phyloP scores from a whole-genome alignment of 163 green algal genomes.

The Coccomyxa subellipsoidea region DNA sequence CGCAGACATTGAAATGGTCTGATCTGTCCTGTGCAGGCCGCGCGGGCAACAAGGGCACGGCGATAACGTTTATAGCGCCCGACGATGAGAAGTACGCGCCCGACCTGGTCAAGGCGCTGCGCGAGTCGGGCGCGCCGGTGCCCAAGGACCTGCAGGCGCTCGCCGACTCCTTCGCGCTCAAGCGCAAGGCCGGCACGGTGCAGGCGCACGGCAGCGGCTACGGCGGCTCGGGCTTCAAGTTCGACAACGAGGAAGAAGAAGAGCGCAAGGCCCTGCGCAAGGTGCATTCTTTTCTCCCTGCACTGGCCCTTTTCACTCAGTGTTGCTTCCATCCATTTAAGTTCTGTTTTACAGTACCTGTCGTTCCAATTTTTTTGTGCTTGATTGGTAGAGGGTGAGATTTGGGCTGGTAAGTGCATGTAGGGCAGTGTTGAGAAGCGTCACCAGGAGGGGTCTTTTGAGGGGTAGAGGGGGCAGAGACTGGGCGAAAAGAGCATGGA shows the following conservation, averaged over 20 bases:
- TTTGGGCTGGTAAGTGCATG: no score
- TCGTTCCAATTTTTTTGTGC: no score
- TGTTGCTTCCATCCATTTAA: no score
- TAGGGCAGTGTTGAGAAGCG: no score
- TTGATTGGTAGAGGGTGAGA: no score
- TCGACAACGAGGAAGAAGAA: slow-evolving; percentile 84
- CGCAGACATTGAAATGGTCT: neutral
- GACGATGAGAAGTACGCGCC: slow-evolving; percentile 93
- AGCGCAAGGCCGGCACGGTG: slow-evolving; percentile 73
- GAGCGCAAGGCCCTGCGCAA: slow-evolving; percentile 58
- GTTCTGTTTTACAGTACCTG: no score
- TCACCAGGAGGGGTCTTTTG: no score
- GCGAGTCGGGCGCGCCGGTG: slow-evolving; percentile 70
- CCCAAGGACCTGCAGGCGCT: slow-evolving; percentile 75
- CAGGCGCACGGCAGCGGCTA: slow-evolving; percentile 81
- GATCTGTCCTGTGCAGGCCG: slow-evolving; percentile 50
- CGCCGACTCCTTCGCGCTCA: slow-evolving; percentile 74
- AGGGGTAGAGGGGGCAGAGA: no score
- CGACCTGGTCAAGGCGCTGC: slow-evolving; percentile 93
- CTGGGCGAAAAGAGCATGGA: no score
- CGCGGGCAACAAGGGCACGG: slow-evolving; percentile 88
- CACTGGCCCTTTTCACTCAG: no score
- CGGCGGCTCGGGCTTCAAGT: slow-evolving; percentile 94
- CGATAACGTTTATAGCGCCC: slow-evolving; percentile 90
- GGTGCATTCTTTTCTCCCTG: slow-evolving; percentile 11